Evolutionary conservation across 148 eudicot species (phyloP).

Genomic region (Talinum fruticosum): DNA sequence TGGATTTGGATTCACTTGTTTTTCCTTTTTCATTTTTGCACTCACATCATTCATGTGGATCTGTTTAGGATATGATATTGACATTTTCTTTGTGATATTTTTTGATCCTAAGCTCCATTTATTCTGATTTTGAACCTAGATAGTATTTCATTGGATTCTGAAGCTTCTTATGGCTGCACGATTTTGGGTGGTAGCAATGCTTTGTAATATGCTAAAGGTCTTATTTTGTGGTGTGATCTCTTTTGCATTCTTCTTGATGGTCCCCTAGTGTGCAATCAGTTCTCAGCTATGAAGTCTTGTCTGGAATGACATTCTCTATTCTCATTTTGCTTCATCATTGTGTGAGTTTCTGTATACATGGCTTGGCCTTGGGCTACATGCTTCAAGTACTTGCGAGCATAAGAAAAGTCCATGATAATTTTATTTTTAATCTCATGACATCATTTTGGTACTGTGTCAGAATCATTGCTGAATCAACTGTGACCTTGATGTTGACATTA

Average conservation of each 20-base stretch:
- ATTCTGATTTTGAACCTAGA: background rate
- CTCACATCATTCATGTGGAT: background rate
- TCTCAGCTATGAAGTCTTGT: background rate
- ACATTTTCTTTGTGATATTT: background rate
- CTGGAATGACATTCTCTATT: background rate
- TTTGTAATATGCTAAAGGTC: background rate
- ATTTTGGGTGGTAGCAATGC: no score
- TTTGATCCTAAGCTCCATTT: background rate
- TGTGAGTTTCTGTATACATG: background rate
- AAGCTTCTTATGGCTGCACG: no score
- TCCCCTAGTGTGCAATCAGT: background rate
- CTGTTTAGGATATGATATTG: background rate
- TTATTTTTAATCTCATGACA: background rate
- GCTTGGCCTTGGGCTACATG: background rate
- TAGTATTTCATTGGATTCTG: background rate
- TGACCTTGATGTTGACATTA: conserved; percentile 8
- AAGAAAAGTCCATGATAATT: background rate
- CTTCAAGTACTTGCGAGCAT: background rate
- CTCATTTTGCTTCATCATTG: background rate
- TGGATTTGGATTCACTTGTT: background rate
- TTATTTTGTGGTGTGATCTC: background rate
- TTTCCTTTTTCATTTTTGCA: background rate
- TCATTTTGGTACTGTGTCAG: background rate
- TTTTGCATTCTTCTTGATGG: background rate
- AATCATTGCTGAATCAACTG: background rate